Base-by-base conservation (phyloP, 306 rosid genomes). In the Malus orientalis region DNA sequence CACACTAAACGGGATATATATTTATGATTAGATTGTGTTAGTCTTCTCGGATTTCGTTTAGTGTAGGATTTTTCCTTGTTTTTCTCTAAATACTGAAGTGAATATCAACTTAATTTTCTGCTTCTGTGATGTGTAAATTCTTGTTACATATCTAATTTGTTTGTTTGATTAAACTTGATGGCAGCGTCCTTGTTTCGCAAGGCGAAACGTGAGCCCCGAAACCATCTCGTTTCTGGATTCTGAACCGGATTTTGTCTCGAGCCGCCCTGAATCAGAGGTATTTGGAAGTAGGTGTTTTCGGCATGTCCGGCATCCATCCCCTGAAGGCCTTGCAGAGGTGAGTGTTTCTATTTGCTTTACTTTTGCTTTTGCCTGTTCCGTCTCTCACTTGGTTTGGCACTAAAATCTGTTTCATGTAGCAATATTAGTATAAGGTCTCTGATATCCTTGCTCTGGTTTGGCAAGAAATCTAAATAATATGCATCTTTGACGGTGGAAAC, bases 251-350 rank as follows among this genome's bases (percentile, higher is more conserved):
- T 81, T 87, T 66, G 83, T 88, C 51, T 20, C 83, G 3, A 33
- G 86, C 13, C 84, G 79, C 18, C 78, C 82, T 59, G 87, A 80
- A 2, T 77, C 86, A 11, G 97, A 90, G 47, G 81, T 86, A 8
- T 84, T 83, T 68, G 81, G 89, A n/a, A 78, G 82, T 78, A 86
- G 93, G 74, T 86, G 82, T 79, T 84, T 80, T 85, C 87, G 88
- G 22, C 90, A 86, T 71, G 77, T 82, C 82, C 89, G 88, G 54
- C 91, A 81, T 74, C 85, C 91, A 69, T 89, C 95, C 20, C 77
- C 97, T 18, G 92, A 90, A 74, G 91, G 86, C 77, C 83, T 88
- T 40, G 86, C 96, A 73, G 91, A 92, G 99, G 97, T 95, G 74
- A 55, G 85, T 74, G 45, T 27, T 47, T 83, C 81, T 76, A 14